A percentile compares a stretch with the other conserved stretches of the same genome.
Conservation (phyloP, 2,329 filamentous ascomycete species). For the Sporothrix curviconia region DNA sequence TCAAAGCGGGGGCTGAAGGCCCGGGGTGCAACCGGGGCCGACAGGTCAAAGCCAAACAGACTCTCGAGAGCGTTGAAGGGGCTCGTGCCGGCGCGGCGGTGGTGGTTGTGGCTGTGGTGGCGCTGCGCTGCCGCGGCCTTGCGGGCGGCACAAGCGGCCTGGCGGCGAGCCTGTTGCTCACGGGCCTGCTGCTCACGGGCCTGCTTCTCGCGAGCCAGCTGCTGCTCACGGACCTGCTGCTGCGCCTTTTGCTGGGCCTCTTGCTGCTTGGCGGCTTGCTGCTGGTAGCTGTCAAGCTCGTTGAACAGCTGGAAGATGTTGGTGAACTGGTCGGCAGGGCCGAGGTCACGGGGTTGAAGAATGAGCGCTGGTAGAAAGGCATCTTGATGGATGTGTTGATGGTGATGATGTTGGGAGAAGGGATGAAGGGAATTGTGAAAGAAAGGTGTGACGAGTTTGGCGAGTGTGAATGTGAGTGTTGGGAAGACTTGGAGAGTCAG, state of each 20-base stretch:
- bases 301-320: conserved; percentile 57
- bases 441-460: conserved; percentile 1
- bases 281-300: conserved; percentile 51
- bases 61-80: conserved; percentile 20
- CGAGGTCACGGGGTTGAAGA: conserved; percentile 19
- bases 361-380: conserved; percentile 53
- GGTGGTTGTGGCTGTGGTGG: too few species aligned
- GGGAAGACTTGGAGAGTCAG: background rate
- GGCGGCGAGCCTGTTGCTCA: too few species aligned
- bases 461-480: background rate
- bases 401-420: background rate
- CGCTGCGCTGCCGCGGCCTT: too few species aligned
- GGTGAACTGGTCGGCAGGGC: conserved; percentile 21
- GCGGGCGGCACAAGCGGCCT: too few species aligned
- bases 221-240: background rate
- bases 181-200: too few species aligned
- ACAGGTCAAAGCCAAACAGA: background rate
- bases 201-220: too few species aligned
- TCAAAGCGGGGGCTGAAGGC: conserved; percentile 72
- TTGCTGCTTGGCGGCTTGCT: conserved; percentile 29
- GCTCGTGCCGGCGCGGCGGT: conserved; percentile 8
- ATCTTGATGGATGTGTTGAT: conserved; percentile 38
- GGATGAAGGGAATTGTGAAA: conserved; percentile 20
- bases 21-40: too few species aligned
- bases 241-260: conserved; percentile 15